Conservation (phyloP, 73 alveolate genomes). For the Paramecium bursaria region DNA sequence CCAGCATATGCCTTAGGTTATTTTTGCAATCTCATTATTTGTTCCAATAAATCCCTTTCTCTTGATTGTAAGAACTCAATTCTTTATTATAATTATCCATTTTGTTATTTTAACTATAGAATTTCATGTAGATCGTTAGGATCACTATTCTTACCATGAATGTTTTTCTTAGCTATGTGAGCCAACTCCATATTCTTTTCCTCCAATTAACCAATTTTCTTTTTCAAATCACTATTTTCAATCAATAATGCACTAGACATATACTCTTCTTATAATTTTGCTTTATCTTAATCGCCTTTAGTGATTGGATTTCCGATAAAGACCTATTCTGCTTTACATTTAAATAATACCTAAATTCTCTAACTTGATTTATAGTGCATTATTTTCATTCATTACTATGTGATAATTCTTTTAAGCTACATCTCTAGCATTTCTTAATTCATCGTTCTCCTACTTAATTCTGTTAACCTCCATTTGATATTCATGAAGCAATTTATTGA, state of each 20-base stretch:
- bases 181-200: constrained; percentile 89
- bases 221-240: constrained; percentile 95
- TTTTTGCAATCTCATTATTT: constrained; percentile 77
- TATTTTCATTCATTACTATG: constrained; percentile 91
- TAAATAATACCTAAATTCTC: constrained; percentile 83
- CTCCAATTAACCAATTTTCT: constrained; percentile 90
- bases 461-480: constrained; percentile 86
- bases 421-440: constrained; percentile 91
- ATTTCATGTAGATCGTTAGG: constrained; percentile 81
- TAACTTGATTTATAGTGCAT: constrained; percentile 88
- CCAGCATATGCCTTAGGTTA: constrained; percentile 66
- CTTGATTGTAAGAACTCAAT: constrained; percentile 93
- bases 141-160: constrained; percentile 71
- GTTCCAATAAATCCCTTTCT: constrained; percentile 93
- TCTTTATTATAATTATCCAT: constrained; percentile 85
- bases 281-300: constrained; percentile 80
- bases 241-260: constrained; percentile 89
- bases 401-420: constrained; percentile 90
- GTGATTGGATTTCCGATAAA: constrained; percentile 93
- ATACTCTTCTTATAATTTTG: constrained; percentile 88
- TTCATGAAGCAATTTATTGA: constrained; percentile 73
- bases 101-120: constrained; percentile 84
- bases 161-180: constrained; percentile 61
- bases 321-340: constrained; percentile 85
- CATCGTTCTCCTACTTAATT: constrained; percentile 92